phyloP scores from a whole-genome alignment of 139 green algal genomes.

The Trebouxia sp. region DNA sequence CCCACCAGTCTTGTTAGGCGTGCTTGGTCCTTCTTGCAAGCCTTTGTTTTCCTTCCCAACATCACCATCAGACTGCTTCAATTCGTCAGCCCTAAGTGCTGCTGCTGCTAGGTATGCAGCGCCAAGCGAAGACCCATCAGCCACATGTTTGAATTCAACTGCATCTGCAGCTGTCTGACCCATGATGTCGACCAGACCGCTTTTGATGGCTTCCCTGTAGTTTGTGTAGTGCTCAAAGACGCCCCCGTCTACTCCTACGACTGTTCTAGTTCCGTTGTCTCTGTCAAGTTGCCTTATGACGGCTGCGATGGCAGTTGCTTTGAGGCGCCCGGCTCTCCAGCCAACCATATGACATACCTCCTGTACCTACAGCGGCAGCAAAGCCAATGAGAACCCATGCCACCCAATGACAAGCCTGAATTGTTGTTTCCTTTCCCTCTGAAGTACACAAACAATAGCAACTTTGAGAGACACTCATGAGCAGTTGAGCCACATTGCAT shows the following conservation, averaged over 20 bases:
- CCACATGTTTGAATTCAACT: conserved; percentile 9
- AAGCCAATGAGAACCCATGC: too few species aligned
- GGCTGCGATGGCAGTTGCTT: conserved; percentile 57
- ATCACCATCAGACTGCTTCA: background rate
- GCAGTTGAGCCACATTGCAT: too few species aligned
- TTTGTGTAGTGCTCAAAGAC: conserved; percentile 59
- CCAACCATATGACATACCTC: conserved; percentile 73
- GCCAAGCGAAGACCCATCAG: conserved; percentile 14
- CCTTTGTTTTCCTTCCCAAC: conserved; percentile 11
- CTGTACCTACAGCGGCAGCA: conserved; percentile 45
- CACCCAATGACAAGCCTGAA: too few species aligned
- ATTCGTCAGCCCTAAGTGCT: background rate
- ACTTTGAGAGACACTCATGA: too few species aligned
- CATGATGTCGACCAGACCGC: conserved; percentile 34
- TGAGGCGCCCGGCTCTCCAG: conserved; percentile 59
- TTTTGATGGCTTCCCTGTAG: conserved; percentile 51
- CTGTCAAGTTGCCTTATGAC: conserved; percentile 59
- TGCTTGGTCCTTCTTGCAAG: background rate
- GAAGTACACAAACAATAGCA: too few species aligned
- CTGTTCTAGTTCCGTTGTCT: conserved; percentile 23
- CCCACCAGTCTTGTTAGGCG: background rate
- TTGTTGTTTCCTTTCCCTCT: too few species aligned
- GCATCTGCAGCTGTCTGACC: conserved; percentile 30
- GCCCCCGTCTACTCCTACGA: conserved; percentile 70
- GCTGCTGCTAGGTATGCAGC: conserved; percentile 24